These are phyloP conservation scores for Geosiphon pyriformis DNA, from an alignment of 192 early-diverging fungal species.

Conservation along the genomic window DNA sequence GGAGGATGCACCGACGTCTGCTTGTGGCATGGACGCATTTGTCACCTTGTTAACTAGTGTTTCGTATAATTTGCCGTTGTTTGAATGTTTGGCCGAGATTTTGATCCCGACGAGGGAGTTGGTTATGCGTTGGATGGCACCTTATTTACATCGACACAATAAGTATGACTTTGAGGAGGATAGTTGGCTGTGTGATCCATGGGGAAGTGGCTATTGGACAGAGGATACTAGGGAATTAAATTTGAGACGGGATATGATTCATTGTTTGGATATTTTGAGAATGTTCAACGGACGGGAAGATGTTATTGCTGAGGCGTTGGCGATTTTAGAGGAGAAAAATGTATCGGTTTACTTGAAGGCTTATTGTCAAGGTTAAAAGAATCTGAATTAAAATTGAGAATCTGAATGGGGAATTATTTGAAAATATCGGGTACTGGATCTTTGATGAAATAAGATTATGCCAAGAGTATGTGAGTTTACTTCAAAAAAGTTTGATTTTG, in stretches of 20 bases:
- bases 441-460: too few species aligned
- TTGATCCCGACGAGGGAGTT: slow-evolving; percentile 18
- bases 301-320: slow-evolving; percentile 20
- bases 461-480: too few species aligned
- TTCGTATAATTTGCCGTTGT: slow-evolving; percentile 17
- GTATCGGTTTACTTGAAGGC: slow-evolving; percentile 23
- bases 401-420: too few species aligned
- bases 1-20: slow-evolving; percentile 15
- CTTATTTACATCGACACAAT: slow-evolving; percentile 14
- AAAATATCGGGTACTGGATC: too few species aligned
- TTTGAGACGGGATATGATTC: slow-evolving; percentile 19
- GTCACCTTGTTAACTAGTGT: slow-evolving; percentile 15
- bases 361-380: slow-evolving; percentile 20
- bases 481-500: too few species aligned
- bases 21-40: slow-evolving; percentile 26
- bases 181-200: slow-evolving; percentile 23
- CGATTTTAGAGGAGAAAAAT: slow-evolving; percentile 15
- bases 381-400: slow-evolving; percentile 16
- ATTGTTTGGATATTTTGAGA: slow-evolving; percentile 25
- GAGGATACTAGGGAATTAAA: slow-evolving; percentile 19
- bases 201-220: slow-evolving; percentile 18
- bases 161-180: slow-evolving; percentile 16
- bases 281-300: slow-evolving; percentile 23
- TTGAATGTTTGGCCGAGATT: slow-evolving; percentile 21
- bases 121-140: slow-evolving; percentile 25